Base-by-base conservation (phyloP, 345 rosid species). In the Populus ilicifolia region DNA sequence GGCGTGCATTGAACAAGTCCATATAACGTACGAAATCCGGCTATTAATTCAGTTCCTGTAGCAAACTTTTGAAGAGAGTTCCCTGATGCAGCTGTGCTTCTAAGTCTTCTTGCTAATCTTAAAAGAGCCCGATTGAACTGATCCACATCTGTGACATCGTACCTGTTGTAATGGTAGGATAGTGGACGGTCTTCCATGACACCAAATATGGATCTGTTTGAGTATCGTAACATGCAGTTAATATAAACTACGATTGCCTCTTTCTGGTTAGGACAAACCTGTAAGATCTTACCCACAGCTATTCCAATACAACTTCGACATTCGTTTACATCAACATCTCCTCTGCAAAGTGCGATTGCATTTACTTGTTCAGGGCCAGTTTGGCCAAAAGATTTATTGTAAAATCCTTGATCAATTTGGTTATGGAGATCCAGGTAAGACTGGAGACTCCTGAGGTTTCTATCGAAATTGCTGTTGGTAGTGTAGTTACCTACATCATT, bases 1-100 rank as follows among this genome's bases (percentile, higher is more conserved):
- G 90, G 88, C 10, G 82, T 82, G 64, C 94, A 88, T 5, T 89
- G 92, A 5, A 50, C 76, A 30, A 76, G 83, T n/a, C 77, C 94
- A 0, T 54, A 88, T 54, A 87, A 72, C 1, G 12, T 80, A 6
- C 20, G 1, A 25, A 20, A 83, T 1, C n/a, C 80, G 0, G 70
- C 68, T 0, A 7, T n/a, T 30, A 30, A 30, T 27, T 4, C 52
- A 12, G 67, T 54, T 30, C 85, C 83, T 0, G 83, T 36, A 0
- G 86, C 84, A 62, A 83, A 82, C 75, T 88, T 82, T 17, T 25
- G 29, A 8, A 1, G 56, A 4, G 85, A 65, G 33, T 20, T 62
- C 2, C 86, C 85, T 0, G 77, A 67, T 1, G 82, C 64, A 43
- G 88, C 81, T 9, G 5, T 35, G 0, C 1, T 39, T 13, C 48